Conservation (phyloP, 768 basidiomycete genomes). For the Russula compacta region DNA sequence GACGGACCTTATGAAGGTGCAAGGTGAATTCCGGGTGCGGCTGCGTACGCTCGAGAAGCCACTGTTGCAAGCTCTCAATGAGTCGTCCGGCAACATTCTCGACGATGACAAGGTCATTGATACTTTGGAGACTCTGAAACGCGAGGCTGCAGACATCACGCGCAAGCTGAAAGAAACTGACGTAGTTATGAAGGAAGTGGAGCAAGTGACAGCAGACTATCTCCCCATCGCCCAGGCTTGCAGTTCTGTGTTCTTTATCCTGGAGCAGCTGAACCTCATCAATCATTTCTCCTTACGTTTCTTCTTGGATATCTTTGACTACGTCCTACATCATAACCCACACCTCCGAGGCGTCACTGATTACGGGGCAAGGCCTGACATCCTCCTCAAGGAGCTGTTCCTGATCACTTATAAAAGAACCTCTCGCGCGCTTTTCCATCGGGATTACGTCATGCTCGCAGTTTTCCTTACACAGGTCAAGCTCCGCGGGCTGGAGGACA, state of each 20-base stretch:
- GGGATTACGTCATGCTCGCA: slow-evolving; percentile 85
- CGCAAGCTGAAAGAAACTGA: slow-evolving; percentile 96
- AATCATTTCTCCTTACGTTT: slow-evolving; percentile 96
- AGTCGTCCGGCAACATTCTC: slow-evolving; percentile 92
- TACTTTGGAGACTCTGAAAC: slow-evolving; percentile 90
- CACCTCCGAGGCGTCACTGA: slow-evolving; percentile 76
- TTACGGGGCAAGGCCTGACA: slow-evolving; percentile 59
- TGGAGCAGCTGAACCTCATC: slow-evolving; percentile 88
- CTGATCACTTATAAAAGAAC: slow-evolving; percentile 80
- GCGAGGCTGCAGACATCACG: slow-evolving; percentile 93
- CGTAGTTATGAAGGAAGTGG: slow-evolving; percentile 90
- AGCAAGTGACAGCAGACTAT: slow-evolving; percentile 91
- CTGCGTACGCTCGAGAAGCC: slow-evolving; percentile 89
- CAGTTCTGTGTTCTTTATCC: slow-evolving; percentile 92
- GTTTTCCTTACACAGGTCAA: slow-evolving; percentile 87
- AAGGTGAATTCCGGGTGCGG: slow-evolving; percentile 96
- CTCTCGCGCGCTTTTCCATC: slow-evolving; percentile 83
- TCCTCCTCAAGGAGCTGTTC: slow-evolving; percentile 85
- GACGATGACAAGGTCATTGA: slow-evolving; percentile 98
- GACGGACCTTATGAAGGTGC: slow-evolving; percentile 94
- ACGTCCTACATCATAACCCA: slow-evolving; percentile 85
- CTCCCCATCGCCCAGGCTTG: slow-evolving; percentile 91
- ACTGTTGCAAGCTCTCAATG: slow-evolving; percentile 89
- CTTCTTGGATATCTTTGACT: slow-evolving; percentile 98
- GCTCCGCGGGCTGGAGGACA: slow-evolving; percentile 69